Evolutionary conservation across 1,139 yeast species (phyloP).

Genomic region (Taiozyma sp.): DNA sequence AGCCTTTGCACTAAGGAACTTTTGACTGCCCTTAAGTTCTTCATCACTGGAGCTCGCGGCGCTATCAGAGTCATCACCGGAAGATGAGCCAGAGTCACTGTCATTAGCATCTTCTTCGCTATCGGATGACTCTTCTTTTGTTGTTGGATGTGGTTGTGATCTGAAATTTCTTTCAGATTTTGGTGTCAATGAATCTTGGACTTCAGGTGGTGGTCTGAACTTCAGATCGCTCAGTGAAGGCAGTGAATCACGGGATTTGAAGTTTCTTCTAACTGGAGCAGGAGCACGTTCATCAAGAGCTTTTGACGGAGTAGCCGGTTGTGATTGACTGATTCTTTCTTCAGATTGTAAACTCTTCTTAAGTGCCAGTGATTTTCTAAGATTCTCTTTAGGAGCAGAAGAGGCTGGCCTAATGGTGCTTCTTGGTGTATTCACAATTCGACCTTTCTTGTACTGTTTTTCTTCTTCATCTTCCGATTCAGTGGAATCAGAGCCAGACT

Average conservation of each 20-base stretch:
- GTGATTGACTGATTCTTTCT: conserved; percentile 6
- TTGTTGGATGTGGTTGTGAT: conserved; percentile 3
- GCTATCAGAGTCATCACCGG: conserved; percentile 1
- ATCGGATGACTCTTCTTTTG: conserved; percentile 6
- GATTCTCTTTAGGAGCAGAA: conserved; percentile 4
- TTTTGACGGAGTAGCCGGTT: conserved; percentile 12
- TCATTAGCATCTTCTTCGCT: conserved; percentile 11
- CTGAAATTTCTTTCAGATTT: conserved; percentile 12
- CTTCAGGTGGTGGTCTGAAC: conserved; percentile 59
- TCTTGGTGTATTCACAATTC: conserved; percentile 35
- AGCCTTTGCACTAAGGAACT: conserved; percentile 36
- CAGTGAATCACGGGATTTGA: conserved; percentile 34
- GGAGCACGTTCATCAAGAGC: not conserved
- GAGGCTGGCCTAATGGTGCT: conserved; percentile 20
- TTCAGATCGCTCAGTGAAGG: conserved; percentile 56
- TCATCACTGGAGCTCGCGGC: conserved; percentile 28
- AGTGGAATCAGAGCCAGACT: conserved; percentile 7
- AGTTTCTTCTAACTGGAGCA: conserved; percentile 1
- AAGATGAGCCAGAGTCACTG: conserved; percentile 11
- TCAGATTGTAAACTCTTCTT: conserved; percentile 7
- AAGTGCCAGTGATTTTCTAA: conserved; percentile 1
- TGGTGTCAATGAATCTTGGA: conserved; percentile 37
- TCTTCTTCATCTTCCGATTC: conserved; percentile 23
- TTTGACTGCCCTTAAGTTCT: conserved; percentile 18
- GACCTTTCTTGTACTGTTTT: conserved; percentile 25